Evolutionary conservation across 345 rosid species (phyloP), one percentile per base, ranked within the genome.

Genomic region (Eucalyptus caleyi): DNA sequence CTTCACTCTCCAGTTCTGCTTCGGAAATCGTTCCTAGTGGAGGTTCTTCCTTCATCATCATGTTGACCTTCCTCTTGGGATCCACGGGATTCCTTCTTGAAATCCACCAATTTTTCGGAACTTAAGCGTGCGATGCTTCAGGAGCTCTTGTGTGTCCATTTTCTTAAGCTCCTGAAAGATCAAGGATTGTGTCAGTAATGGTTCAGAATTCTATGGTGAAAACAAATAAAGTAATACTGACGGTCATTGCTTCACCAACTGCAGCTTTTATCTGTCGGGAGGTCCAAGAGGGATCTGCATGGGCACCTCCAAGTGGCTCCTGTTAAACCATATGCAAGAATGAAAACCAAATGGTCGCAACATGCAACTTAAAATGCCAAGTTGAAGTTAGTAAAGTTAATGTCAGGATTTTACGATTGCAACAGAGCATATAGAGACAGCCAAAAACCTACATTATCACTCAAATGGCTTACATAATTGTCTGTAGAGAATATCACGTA

Each of bases 241-340:
- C 99, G 87, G 93, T 92, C 99, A 96, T 97, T 91, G 94, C 15
- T 92, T 95, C 96, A 87, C 94, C 95, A 91, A 97, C 94, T 81
- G 97, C 97, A 81, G 90, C 92, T 95, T 96, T 97, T 91, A 97
- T 97, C 93, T 94, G 97, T 89, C 94, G 96, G 53, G 99, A 96
- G 80, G 99, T 96, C 99, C 98, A 96, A 54, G 93, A 89, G 27
- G 99, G 97, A 94, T 96, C 97, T 59, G 97, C 95, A 93, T 97
- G 98, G 49, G 99, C 99, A 47, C 99, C 99, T 83, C 98, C 99
- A 88, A 96, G 96, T 23, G 99, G 99, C 91, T 97, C 99, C 99
- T 97, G 93, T 90, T 42, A 86, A 91, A 90, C 37, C 81, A 87
- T 47, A 18, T 83, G 10, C 60, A 91, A 15, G 45, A 26, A 81